Conservation (phyloP, 2,329 filamentous ascomycete genomes). For the Hypoxylon sp. region DNA sequence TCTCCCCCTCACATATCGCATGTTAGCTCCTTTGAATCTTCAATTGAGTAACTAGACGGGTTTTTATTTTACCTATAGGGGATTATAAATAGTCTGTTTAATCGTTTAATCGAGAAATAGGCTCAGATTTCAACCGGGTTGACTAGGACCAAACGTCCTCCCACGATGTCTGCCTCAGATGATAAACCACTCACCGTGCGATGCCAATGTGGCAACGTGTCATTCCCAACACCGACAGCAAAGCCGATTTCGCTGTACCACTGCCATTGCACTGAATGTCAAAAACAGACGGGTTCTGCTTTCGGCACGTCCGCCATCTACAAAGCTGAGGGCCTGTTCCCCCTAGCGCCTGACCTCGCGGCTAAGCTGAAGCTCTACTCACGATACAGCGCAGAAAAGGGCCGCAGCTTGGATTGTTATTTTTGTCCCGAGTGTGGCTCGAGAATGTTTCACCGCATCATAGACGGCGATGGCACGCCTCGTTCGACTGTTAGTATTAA, state of each 20-base stretch:
- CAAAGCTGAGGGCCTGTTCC: conserved; percentile 59
- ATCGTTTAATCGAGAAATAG: neutral
- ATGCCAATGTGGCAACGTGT: conserved; percentile 60
- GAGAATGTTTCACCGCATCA: conserved; percentile 63
- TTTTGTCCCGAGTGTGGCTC: conserved; percentile 59
- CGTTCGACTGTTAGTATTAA: conserved; percentile 61
- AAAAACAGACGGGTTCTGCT: conserved; percentile 61
- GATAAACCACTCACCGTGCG: conserved; percentile 47
- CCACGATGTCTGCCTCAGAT: conserved; percentile 27
- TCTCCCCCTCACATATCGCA: neutral
- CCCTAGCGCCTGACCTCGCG: conserved; percentile 55
- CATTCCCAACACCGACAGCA: conserved; percentile 56
- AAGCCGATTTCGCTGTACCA: conserved; percentile 58
- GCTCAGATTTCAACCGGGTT: neutral
- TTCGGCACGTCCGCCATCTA: conserved; percentile 64
- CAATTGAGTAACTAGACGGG: neutral
- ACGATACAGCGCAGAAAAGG: conserved; percentile 57
- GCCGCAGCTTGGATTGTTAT: conserved; percentile 60
- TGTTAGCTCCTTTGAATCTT: neutral
- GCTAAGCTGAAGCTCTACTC: conserved; percentile 57
- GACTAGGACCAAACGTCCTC: neutral
- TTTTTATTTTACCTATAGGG: neutral
- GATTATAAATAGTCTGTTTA: neutral
- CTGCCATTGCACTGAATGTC: conserved; percentile 65
- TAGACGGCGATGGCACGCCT: conserved; percentile 57